Evolutionary conservation across 768 basidiomycete genomes (phyloP).

Genomic region (Boletus barrowsii): DNA sequence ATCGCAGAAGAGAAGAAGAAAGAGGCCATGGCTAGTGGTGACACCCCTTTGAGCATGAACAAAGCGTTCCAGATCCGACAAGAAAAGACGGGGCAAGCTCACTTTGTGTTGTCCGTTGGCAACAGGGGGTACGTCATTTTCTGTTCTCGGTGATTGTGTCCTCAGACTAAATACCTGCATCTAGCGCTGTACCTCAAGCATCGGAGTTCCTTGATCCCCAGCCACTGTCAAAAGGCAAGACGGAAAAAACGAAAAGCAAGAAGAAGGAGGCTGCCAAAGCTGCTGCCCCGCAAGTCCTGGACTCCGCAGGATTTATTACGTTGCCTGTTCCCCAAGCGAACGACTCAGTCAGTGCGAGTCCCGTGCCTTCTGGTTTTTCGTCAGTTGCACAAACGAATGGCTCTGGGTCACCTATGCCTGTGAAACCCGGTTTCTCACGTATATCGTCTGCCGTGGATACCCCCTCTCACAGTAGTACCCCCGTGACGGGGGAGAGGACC

Average conservation of each 20-base stretch:
- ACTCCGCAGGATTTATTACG: slow-evolving; percentile 65
- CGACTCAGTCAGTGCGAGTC: slow-evolving; percentile 40
- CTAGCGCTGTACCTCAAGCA: slow-evolving; percentile 82
- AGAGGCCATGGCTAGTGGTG: slow-evolving; percentile 89
- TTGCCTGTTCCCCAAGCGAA: slow-evolving; percentile 57
- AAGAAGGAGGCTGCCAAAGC: slow-evolving; percentile 61
- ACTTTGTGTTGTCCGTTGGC: slow-evolving; percentile 93
- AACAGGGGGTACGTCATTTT: slow-evolving; percentile 71
- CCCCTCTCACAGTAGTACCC: slow-evolving; percentile 49
- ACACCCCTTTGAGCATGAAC: slow-evolving; percentile 95
- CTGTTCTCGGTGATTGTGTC: background rate
- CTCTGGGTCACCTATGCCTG: slow-evolving; percentile 60
- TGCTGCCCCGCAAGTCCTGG: slow-evolving; percentile 43
- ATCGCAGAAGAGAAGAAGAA: slow-evolving; percentile 98
- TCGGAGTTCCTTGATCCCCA: slow-evolving; percentile 78
- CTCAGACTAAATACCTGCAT: slow-evolving; percentile 10
- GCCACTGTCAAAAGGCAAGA: slow-evolving; percentile 79
- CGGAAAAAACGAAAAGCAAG: slow-evolving; percentile 79
- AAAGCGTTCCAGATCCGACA: slow-evolving; percentile 90
- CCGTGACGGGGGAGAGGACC: slow-evolving; percentile 60
- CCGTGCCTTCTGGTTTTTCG: slow-evolving; percentile 40
- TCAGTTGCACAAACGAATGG: slow-evolving; percentile 27
- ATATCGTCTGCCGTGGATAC: slow-evolving; percentile 59
- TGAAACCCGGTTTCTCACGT: slow-evolving; percentile 70
- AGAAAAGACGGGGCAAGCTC: slow-evolving; percentile 92